Percentiles rank a stretch among this genome's conserved stretches.
Evolutionary conservation across 345 rosid genomes (phyloP).

Genomic region (Gossypium stocksii): DNA sequence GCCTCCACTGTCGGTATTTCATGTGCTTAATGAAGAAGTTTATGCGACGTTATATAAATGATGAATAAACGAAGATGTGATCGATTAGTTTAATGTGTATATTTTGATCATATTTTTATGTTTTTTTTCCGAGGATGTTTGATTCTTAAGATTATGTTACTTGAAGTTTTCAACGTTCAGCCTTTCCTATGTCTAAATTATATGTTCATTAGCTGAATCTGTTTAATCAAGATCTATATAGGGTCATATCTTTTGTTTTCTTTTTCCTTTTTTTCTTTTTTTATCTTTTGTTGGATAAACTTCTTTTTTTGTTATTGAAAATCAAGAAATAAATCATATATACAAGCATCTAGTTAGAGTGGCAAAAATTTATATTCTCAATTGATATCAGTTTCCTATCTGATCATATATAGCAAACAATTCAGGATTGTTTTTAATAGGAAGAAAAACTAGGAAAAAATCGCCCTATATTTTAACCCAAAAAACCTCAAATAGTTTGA

Average conservation of each 20-base stretch:
- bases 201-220: background rate
- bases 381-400: too few relatives aligned
- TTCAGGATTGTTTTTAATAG: background rate
- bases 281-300: background rate
- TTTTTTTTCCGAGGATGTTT: slow-evolving; percentile 2
- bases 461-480: too few relatives aligned
- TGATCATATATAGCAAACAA: background rate
- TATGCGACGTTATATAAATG: background rate
- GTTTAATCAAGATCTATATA: background rate
- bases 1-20: slow-evolving; percentile 41
- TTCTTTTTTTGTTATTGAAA: background rate
- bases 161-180: slow-evolving; percentile 7
- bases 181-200: background rate
- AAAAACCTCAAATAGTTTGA: background rate
- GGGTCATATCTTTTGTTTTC: background rate
- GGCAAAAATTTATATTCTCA: too few relatives aligned
- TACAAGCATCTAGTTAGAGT: too few relatives aligned
- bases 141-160: background rate
- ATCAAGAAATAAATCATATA: background rate
- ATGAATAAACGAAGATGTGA: slow-evolving; percentile 7
- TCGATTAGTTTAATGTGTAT: background rate
- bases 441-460: background rate
- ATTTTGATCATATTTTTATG: background rate
- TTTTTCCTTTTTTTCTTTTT: background rate
- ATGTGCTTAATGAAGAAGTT: slow-evolving; percentile 29